These are phyloP conservation scores for Hypoxylon rubiginosum DNA, from an alignment of 2,329 filamentous ascomycete genomes.

Conservation along the genomic window DNA sequence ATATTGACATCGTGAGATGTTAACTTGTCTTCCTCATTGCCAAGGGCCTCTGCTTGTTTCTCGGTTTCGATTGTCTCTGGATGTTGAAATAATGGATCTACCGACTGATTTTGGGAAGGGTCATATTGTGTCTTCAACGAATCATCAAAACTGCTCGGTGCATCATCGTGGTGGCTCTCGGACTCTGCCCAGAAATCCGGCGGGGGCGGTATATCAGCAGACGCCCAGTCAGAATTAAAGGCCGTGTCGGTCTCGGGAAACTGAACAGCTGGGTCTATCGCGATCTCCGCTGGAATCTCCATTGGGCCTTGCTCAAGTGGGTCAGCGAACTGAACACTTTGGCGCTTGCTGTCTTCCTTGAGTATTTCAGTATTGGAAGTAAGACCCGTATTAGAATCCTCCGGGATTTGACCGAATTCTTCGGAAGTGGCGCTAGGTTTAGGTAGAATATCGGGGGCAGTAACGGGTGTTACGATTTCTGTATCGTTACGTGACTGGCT, in stretches of 20 bases:
- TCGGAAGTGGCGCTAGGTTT: slow-evolving; percentile 29
- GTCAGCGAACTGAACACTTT: slow-evolving; percentile 44
- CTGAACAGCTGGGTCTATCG: slow-evolving; percentile 18
- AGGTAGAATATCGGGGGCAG: slow-evolving; percentile 24
- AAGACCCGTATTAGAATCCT: slow-evolving; percentile 26
- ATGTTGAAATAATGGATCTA: slow-evolving; percentile 21
- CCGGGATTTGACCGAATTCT: slow-evolving; percentile 27
- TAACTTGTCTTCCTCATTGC: not conserved
- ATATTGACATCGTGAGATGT: slow-evolving; percentile 6
- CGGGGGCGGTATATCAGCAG: slow-evolving; percentile 20
- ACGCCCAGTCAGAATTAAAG: slow-evolving; percentile 27
- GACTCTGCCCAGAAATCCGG: slow-evolving; percentile 16
- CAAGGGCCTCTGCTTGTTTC: slow-evolving; percentile 7
- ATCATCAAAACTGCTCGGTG: slow-evolving; percentile 3
- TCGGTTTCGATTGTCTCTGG: slow-evolving; percentile 9
- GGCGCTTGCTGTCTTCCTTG: slow-evolving; percentile 47
- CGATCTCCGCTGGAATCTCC: slow-evolving; percentile 32
- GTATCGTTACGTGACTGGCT: slow-evolving; percentile 14
- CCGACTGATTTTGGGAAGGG: slow-evolving; percentile 9
- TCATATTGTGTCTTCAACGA: slow-evolving; percentile 15
- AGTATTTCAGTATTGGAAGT: slow-evolving; percentile 36
- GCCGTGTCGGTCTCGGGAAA: slow-evolving; percentile 23
- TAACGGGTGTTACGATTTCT: slow-evolving; percentile 14
- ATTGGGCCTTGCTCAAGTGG: slow-evolving; percentile 36
- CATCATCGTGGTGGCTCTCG: slow-evolving; percentile 11